Evolutionary conservation across 768 basidiomycete genomes (phyloP).

Genomic region (Xanthoconium purpureum): DNA sequence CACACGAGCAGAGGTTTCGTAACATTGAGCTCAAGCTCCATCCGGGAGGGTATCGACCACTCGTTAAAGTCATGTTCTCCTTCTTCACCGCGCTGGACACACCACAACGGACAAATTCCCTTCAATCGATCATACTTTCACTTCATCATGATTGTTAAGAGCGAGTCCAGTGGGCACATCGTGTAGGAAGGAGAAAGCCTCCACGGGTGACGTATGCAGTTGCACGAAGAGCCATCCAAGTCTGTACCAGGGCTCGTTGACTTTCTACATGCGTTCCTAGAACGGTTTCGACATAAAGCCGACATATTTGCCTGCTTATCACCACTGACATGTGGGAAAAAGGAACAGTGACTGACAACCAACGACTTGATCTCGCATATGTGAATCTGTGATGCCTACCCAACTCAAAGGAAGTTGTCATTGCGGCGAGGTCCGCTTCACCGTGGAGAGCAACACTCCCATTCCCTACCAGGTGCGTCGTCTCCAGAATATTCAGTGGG

Average conservation of each 20-base stretch:
- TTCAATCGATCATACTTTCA: background rate
- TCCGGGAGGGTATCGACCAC: background rate
- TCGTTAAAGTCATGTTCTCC: background rate
- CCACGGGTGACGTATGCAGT: too few species aligned
- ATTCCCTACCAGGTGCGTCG: slow-evolving; percentile 30
- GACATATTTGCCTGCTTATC: too few species aligned
- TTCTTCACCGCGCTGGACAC: background rate
- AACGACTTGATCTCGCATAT: too few species aligned
- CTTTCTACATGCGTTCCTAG: too few species aligned
- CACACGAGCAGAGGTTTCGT: background rate
- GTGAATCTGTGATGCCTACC: slow-evolving; percentile 41
- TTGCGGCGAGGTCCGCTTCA: slow-evolving; percentile 35
- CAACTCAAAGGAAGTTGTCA: slow-evolving; percentile 43
- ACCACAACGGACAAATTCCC: background rate
- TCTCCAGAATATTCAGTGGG: too few species aligned
- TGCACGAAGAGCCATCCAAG: too few species aligned
- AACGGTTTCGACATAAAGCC: too few species aligned
- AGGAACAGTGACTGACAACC: too few species aligned
- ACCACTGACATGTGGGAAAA: too few species aligned
- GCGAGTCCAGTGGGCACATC: too few species aligned
- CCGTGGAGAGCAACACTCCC: slow-evolving; percentile 18
- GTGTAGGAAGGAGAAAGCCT: too few species aligned
- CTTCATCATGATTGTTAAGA: background rate
- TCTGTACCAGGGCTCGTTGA: too few species aligned
- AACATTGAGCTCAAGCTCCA: background rate